Conservation (phyloP, 176 grass and related monocot genomes). For the Oryza officinalis region DNA sequence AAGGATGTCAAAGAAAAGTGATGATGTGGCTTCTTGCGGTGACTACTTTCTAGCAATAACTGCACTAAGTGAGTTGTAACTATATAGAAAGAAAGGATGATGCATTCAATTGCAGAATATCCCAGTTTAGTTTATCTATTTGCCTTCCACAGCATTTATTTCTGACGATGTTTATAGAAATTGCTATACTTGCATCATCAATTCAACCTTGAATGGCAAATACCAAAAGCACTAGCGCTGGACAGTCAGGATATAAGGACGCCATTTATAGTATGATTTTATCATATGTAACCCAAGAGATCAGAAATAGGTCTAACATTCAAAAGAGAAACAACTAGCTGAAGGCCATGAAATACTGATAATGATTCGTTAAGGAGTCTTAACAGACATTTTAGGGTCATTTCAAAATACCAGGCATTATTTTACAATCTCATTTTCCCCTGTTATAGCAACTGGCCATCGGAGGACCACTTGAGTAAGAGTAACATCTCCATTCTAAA, state of each 20-base stretch:
- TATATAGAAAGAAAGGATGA: background rate
- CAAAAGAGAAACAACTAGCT: background rate
- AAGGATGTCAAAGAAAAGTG: too few species aligned
- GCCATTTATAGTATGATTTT: background rate
- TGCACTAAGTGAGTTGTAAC: too few species aligned
- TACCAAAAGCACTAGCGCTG: conserved; percentile 1
- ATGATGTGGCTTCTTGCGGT: too few species aligned
- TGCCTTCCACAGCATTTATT: conserved; percentile 13
- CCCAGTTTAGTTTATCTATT: conserved; percentile 2
- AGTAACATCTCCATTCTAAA: conserved; percentile 15
- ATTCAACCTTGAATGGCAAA: conserved; percentile 5
- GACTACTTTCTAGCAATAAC: too few species aligned
- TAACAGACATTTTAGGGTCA: background rate
- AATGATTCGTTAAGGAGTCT: background rate
- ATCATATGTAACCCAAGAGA: background rate
- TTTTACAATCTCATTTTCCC: background rate
- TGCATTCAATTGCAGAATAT: background rate
- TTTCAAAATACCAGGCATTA: background rate
- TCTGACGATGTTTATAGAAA: conserved; percentile 5
- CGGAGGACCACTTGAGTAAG: background rate
- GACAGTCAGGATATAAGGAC: conserved; percentile 11
- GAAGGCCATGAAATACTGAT: conserved; percentile 12
- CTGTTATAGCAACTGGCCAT: background rate
- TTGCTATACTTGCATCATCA: conserved; percentile 22
- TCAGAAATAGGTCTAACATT: background rate